These are phyloP conservation scores for Xylaria sp. DNA, from an alignment of 2,329 filamentous ascomycete species.

Conservation along the genomic window DNA sequence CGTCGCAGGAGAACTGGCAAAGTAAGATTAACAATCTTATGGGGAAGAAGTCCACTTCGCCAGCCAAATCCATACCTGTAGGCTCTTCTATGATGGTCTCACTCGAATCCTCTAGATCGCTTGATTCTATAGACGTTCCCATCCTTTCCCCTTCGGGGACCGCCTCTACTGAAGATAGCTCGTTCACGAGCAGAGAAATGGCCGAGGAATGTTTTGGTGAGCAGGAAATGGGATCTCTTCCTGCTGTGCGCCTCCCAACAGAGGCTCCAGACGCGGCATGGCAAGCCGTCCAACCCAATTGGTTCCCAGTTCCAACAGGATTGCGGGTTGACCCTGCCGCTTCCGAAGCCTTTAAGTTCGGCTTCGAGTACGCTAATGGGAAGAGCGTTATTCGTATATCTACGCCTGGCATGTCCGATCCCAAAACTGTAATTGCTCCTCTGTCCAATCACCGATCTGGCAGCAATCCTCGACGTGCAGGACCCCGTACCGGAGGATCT, in stretches of 20 bases:
- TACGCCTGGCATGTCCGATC: conserved; percentile 49
- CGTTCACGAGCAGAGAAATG: conserved; percentile 67
- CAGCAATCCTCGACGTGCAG: conserved; percentile 33
- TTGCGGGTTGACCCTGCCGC: conserved; percentile 56
- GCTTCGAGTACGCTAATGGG: conserved; percentile 46
- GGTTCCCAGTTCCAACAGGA: conserved; percentile 60
- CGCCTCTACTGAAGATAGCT: conserved; percentile 48
- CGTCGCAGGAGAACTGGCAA: conserved; percentile 67
- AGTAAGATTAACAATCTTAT: conserved; percentile 81
- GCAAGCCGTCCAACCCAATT: conserved; percentile 60
- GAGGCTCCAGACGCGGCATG: conserved; percentile 67
- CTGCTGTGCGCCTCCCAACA: conserved; percentile 70
- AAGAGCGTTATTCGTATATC: conserved; percentile 51
- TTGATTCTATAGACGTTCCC: conserved; percentile 70
- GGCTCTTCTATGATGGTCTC: conserved; percentile 71
- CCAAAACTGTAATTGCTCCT: conserved; percentile 43
- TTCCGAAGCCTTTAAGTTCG: conserved; percentile 50
- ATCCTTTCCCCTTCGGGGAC: conserved; percentile 55
- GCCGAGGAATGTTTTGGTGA: conserved; percentile 83
- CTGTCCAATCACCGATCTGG: conserved; percentile 26
- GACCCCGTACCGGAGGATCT: conserved; percentile 16
- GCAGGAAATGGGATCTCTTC: conserved; percentile 79
- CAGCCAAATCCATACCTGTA: conserved; percentile 64
- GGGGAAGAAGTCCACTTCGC: conserved; percentile 64
- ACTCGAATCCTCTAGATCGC: conserved; percentile 59